These are phyloP conservation scores for Alternaria brassicicola DNA, from an alignment of 2,329 filamentous ascomycete genomes.

Conservation along the genomic window DNA sequence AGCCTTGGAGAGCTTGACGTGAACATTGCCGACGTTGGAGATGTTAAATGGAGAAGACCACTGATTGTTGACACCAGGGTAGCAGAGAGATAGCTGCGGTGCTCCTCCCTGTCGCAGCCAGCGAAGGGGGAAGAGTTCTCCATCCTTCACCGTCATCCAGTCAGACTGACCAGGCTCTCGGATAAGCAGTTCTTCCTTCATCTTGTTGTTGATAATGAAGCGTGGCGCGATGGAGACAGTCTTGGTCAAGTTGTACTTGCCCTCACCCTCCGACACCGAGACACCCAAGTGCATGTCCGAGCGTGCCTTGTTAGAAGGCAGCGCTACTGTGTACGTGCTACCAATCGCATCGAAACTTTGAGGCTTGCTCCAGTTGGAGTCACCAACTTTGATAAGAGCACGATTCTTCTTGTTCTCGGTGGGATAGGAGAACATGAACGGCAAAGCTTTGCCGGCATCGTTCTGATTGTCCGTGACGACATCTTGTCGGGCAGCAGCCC, in stretches of 20 bases:
- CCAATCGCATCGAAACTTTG: slow-evolving; percentile 98
- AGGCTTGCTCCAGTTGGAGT: slow-evolving; percentile 94
- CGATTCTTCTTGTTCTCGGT: slow-evolving; percentile 91
- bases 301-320: slow-evolving; percentile 72
- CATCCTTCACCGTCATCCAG: slow-evolving; percentile 75
- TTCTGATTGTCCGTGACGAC: slow-evolving; percentile 61
- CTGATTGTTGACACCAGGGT: slow-evolving; percentile 91
- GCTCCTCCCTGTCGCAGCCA: slow-evolving; percentile 82
- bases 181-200: slow-evolving; percentile 85
- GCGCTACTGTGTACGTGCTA: slow-evolving; percentile 84
- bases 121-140: slow-evolving; percentile 83
- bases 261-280: slow-evolving; percentile 85
- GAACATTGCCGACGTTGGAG: slow-evolving; percentile 87
- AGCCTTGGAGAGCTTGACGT: slow-evolving; percentile 90
- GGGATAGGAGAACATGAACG: slow-evolving; percentile 95
- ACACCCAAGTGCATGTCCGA: slow-evolving; percentile 92
- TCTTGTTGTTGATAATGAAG: slow-evolving; percentile 92
- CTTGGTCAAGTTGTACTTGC: slow-evolving; percentile 98
- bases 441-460: slow-evolving; percentile 75
- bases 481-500: slow-evolving; percentile 80
- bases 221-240: slow-evolving; percentile 91
- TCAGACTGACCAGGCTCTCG: slow-evolving; percentile 91
- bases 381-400: slow-evolving; percentile 82
- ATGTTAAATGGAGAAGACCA: slow-evolving; percentile 99
- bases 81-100: slow-evolving; percentile 92